Evolutionary conservation across 225 moss, liverwort and hornwort genomes (phyloP), one percentile per base, ranked within the genome.

Genomic region (Physcomitrium patens): DNA sequence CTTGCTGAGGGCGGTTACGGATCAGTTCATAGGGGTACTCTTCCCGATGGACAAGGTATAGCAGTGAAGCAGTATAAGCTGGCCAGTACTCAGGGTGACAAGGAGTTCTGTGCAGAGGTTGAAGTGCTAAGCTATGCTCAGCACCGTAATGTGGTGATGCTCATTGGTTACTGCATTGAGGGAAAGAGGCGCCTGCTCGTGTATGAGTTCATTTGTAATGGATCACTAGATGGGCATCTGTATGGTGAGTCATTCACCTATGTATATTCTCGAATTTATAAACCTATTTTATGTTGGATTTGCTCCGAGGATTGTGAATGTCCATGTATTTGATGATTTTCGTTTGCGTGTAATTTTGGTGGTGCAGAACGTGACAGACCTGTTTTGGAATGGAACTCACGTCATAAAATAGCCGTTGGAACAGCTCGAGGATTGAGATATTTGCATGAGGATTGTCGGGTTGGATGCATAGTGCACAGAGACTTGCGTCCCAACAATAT

Each of bases 401-500:
- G 91, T 3, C 79, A 85, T 54, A 89, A 81, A 67, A 89, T 91
- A 55, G 91, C 91, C 3, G 68, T 87, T 69, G 91, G 89, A 51
- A 82, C 85, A n/a, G 91, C 89, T 1, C 83, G 83, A 13, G 91
- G 85, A 22, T 65, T 91, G 8, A 76, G 91, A 18, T 91, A 91
- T 60, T 73, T 91, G 51, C 91, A 91, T 37, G 89, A 91, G 77
- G 89, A 91, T 56, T 89, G 85, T 56, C 84, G 89, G 56, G 87
- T 87, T 10, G 89, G 91, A 5, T 84, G 87, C 74, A 79, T 89
- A 52, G 89, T 91, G 64, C 91, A 91, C 64, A 80, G 89, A 19
- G 91, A 91, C 72, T 58, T 89, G 81, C 82, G 91, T 58, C 87
- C 85, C 49, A 87, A 87, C 73, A 91, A 85, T 59, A 87, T 91